Base-by-base conservation (phyloP, 805 yeast species). In the Zygosaccharomyces kombuchaensis region DNA sequence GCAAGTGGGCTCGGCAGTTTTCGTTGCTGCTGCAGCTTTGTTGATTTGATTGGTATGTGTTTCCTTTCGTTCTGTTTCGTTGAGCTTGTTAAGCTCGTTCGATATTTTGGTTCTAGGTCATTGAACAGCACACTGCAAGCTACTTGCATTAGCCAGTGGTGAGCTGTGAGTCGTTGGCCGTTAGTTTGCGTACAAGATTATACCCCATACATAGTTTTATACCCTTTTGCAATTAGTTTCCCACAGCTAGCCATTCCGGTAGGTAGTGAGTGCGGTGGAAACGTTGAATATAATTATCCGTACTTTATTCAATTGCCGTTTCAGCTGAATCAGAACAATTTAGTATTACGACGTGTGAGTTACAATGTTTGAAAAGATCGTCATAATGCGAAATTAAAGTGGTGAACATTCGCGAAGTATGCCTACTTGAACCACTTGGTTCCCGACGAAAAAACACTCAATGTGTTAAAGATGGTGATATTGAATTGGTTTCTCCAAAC, bases 1-100 rank as follows among this genome's bases (percentile, higher is more conserved):
- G 41, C 55, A 55, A 42, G 59, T 54, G 32, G 57, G 59, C 38
- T 54, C 63, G 12, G 44, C 51, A 27, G 52, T 50, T 8, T 27
- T 56, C 10, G 57, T 56, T 23, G 64, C 60, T 22, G 55, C 52
- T 25, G 63, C 60, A 37, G 63, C 63, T 47, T 51, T 59, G 29
- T 53, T 63, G 47, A 46, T 61, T 29, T 62, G 52, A 51, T 26
- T 13, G 37, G 26, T 30, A n/a, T 27, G 32, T 29, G 3, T 29
- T 27, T n/a, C 10, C 32, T 29, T 29, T 29, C 32, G 32, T 29
- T 29, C 12, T 29, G 3, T 6, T 29, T 29, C 32, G 32, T 29
- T n/a, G 32, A 29, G 32, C 32, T 29, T 29, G 32, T 13, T 29
- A 29, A n/a, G 32, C 14, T 29, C 32, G 3, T n/a, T 29, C 32